These are phyloP conservation scores for Aleurites moluccanus DNA, from an alignment of 441 rosid species.

Conservation along the genomic window DNA sequence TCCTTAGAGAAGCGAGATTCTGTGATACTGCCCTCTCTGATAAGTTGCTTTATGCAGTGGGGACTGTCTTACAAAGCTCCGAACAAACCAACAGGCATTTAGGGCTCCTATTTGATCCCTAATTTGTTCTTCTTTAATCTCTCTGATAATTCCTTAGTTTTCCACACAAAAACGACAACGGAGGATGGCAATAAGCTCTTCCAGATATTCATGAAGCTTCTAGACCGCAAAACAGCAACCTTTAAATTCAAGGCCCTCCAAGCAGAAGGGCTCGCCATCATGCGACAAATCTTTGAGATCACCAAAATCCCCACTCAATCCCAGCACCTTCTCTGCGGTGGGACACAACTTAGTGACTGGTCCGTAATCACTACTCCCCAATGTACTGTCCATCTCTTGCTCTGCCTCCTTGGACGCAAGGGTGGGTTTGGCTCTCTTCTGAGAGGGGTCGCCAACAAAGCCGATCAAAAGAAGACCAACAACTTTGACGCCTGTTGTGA, in stretches of 20 bases:
- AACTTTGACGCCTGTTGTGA: constrained; percentile 96
- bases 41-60: constrained; percentile 41
- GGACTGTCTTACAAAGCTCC: constrained; percentile 53
- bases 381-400: constrained; percentile 59
- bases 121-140: too few relatives aligned
- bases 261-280: constrained; percentile 48
- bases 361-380: constrained; percentile 42
- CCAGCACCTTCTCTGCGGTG: constrained; percentile 62
- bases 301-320: constrained; percentile 59
- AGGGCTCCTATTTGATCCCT: too few relatives aligned
- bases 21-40: constrained; percentile 42
- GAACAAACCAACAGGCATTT: too few relatives aligned
- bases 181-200: constrained; percentile 12
- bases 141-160: background rate
- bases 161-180: constrained; percentile 1
- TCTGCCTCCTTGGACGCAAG: constrained; percentile 79
- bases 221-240: constrained; percentile 55
- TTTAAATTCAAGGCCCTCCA: constrained; percentile 43
- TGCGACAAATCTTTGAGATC: constrained; percentile 54
- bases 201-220: constrained; percentile 71
- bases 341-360: constrained; percentile 52
- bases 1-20: constrained; percentile 53
- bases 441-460: constrained; percentile 91
- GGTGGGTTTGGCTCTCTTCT: constrained; percentile 95
- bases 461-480: constrained; percentile 94